Evolutionary conservation across 2,329 filamentous ascomycete species (phyloP).

Genomic region (Elsinoe ampelina): DNA sequence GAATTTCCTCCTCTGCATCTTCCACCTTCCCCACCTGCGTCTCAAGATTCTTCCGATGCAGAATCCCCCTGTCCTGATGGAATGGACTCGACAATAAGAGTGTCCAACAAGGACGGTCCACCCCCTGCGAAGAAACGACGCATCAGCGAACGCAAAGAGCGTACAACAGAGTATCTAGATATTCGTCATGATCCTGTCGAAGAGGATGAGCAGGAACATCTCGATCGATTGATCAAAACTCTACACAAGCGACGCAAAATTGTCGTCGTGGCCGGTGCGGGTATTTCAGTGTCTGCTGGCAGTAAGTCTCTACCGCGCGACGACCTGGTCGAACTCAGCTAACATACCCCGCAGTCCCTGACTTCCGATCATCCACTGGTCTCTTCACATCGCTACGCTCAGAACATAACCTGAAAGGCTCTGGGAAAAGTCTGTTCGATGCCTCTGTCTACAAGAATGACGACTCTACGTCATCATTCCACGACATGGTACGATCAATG

Average conservation of each 20-base stretch:
- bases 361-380: conserved; percentile 86
- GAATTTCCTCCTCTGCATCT: conserved; percentile 20
- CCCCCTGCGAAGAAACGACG: conserved; percentile 69
- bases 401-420: conserved; percentile 84
- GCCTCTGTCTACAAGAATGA: conserved; percentile 95
- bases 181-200: conserved; percentile 47
- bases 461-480: conserved; percentile 78
- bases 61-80: conserved; percentile 38
- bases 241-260: conserved; percentile 90
- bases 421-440: conserved; percentile 92
- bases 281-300: conserved; percentile 92
- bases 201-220: conserved; percentile 49
- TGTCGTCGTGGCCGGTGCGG: conserved; percentile 89
- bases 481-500: conserved; percentile 89
- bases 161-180: conserved; percentile 75
- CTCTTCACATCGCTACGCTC: conserved; percentile 78
- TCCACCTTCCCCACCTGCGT: conserved; percentile 28
- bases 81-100: conserved; percentile 32
- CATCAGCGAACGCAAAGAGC: conserved; percentile 54
- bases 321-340: conserved; percentile 19
- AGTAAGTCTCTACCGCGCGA: conserved; percentile 47
- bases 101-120: conserved; percentile 42
- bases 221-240: conserved; percentile 63
- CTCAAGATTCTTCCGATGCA: conserved; percentile 37
- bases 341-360: conserved; percentile 55